Base-by-base conservation (phyloP, 805 yeast genomes). In the Danielia oregonensis region DNA sequence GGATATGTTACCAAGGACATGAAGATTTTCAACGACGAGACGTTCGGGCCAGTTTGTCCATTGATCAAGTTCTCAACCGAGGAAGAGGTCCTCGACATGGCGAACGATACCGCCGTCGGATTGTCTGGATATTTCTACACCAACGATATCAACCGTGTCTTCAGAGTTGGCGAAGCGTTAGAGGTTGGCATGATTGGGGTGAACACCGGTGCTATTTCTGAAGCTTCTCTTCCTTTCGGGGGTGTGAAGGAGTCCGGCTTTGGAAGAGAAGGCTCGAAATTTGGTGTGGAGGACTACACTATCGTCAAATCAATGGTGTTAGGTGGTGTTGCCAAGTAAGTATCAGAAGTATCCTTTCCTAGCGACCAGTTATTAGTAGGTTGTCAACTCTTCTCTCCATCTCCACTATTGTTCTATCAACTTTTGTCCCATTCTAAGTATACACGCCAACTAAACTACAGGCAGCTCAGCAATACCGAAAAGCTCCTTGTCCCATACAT, bases 131-230 rank as follows among this genome's bases (percentile, higher is more conserved):
- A 86, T 55, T 74, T 86, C 57, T 84, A 56, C 64, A 72, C 88
- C 14, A 55, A 65, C 34, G 73, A 81, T 55, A 55, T 78, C 36
- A 54, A 65, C 31, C 69, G 79, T 30, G 65, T 80, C 6, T 70
- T 79, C 58, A 65, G 72, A 36, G 76, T 82, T 6, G 79, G 85
- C 21, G 88, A 82, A 58, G 76, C 68, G 17, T 65, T 86, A 33
- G 78, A 86, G 44, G 77, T 72, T 18, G 95, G 94, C 30, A 86
- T 86, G 94, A 73, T 86, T 34, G 93, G 93, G 26, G 79, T 77
- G 37, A 86, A 86, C 60, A 76, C 87, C 8, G 93, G 93, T 17
- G 62, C 74, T 8, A 74, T 86, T 36, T 76, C 86, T 12, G 91
- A 65, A 41, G 73, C 83, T 13, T 70, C 82, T n/a, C 52, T 79